Evolutionary conservation across 2,329 filamentous ascomycete species (phyloP).

Genomic region (Paraconiothyrium brasiliense): DNA sequence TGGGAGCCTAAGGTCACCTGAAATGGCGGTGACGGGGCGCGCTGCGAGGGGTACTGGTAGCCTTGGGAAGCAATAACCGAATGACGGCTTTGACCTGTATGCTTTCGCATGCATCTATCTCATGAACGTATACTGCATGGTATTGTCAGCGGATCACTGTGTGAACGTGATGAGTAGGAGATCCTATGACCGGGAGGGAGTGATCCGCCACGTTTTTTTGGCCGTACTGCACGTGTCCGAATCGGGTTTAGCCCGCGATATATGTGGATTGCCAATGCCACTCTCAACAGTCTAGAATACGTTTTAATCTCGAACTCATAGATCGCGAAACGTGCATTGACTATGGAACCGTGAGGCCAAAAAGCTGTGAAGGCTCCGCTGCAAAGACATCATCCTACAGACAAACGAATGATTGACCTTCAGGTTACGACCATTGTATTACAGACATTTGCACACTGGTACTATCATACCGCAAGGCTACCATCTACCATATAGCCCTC

Average conservation of each 20-base stretch:
- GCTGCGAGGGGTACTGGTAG: slow-evolving; percentile 9
- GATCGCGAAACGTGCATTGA: no score
- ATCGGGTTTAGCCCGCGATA: slow-evolving; percentile 6
- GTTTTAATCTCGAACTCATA: no score
- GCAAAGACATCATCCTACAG: no score
- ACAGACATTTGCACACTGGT: no score
- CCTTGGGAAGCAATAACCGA: not conserved
- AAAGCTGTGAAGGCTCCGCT: no score
- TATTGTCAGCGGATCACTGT: not conserved
- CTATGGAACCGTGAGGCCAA: no score
- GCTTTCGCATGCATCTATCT: slow-evolving; percentile 1
- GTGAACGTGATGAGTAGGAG: not conserved
- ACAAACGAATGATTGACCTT: no score
- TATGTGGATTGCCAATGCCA: not conserved
- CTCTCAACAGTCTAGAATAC: not conserved
- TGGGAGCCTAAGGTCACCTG: slow-evolving; percentile 7
- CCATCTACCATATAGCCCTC: not conserved
- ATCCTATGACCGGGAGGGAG: not conserved
- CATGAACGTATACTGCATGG: not conserved
- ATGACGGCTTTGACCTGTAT: slow-evolving; percentile 1
- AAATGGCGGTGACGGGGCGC: slow-evolving; percentile 3
- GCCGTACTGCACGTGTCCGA: not conserved
- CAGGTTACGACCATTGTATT: no score
- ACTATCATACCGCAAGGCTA: no score
- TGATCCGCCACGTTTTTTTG: slow-evolving; percentile 6